These are phyloP conservation scores for Debaryomyces robertsiae DNA, from an alignment of 1,139 yeast species.

Conservation along the genomic window DNA sequence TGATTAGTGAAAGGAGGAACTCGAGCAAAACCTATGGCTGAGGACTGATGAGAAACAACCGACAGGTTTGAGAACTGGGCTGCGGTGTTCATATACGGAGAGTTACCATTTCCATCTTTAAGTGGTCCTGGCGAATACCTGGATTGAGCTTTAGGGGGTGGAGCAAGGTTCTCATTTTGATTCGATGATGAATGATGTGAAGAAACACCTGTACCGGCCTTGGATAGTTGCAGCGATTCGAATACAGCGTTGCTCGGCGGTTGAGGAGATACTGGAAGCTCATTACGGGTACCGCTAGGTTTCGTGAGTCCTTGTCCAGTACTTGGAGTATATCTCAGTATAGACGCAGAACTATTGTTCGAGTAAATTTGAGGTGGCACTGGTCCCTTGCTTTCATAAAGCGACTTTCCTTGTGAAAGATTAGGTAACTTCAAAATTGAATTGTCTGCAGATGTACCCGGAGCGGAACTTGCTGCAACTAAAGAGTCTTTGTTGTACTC, in stretches of 20 bases:
- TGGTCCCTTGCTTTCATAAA: not conserved
- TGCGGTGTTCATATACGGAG: conserved; percentile 3
- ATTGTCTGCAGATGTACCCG: conserved; percentile 12
- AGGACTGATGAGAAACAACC: conserved; percentile 7
- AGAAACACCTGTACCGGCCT: conserved; percentile 18
- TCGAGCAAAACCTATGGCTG: not conserved
- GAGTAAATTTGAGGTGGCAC: conserved; percentile 20
- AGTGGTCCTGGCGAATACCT: conserved; percentile 19
- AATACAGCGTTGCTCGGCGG: conserved; percentile 1
- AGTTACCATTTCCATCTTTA: conserved; percentile 11
- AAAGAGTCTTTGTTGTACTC: conserved; percentile 8
- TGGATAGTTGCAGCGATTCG: conserved; percentile 5
- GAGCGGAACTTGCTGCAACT: conserved; percentile 11
- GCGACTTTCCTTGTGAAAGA: conserved; percentile 6
- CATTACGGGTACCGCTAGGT: not conserved
- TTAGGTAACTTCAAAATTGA: conserved; percentile 5
- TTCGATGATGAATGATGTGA: conserved; percentile 21
- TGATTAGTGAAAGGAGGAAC: conserved; percentile 1
- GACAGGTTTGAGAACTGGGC: conserved; percentile 7
- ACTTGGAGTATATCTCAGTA: conserved; percentile 24
- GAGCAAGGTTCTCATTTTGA: conserved; percentile 6
- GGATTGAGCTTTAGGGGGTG: conserved; percentile 17
- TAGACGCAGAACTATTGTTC: conserved; percentile 18
- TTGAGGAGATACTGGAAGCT: conserved; percentile 3
- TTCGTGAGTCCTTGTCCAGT: conserved; percentile 1